Evolutionary conservation across 148 eudicot genomes (phyloP), one percentile per base, ranked within the genome.

Genomic region (Agrostemma githago): DNA sequence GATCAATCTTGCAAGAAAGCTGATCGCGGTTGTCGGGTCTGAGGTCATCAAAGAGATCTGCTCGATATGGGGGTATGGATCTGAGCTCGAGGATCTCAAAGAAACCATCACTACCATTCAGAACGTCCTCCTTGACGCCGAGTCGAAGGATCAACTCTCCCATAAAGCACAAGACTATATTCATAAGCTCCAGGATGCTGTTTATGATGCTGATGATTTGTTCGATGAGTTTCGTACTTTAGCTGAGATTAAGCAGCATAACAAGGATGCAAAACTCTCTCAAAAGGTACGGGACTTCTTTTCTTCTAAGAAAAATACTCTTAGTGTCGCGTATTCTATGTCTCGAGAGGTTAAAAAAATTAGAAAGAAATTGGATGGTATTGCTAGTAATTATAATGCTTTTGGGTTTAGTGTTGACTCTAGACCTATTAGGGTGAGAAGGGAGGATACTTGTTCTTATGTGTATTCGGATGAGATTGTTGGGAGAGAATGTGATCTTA

Each of bases 401-500:
- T 76, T 66, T 61, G 20, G 42, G 11, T 60, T 76, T 53, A 54
- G 16, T 21, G 63, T 68, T 53, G 48, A 68, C n/a, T 2, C 16
- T 8, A 17, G 8, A 20, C 70, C 73, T 59, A 60, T 76, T 39
- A 46, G 42, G 34, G 60, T 56, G 10, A 46, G 62, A 5, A 81
- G 68, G 15, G 42, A 41, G 34, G 77, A 72, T 5, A 61, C 77
- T 7, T 72, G 62, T 54, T 72, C 83, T 5, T 62, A 66, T 41
- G 64, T 81, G 0, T 12, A 60, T 51, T 53, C 39, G 0, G 5
- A 41, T 3, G 15, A 20, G 37, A 54, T 72, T 16, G 19, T 80
- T 53, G 80, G 83, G 48, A 80, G 83, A 57, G 75, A 77, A 2
- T 16, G 20, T 19, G 84, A 81, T 53, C 38, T 58, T 16, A 34